Evolutionary conservation across 2,329 filamentous ascomycete genomes (phyloP).

Genomic region (Colletotrichum destructivum): DNA sequence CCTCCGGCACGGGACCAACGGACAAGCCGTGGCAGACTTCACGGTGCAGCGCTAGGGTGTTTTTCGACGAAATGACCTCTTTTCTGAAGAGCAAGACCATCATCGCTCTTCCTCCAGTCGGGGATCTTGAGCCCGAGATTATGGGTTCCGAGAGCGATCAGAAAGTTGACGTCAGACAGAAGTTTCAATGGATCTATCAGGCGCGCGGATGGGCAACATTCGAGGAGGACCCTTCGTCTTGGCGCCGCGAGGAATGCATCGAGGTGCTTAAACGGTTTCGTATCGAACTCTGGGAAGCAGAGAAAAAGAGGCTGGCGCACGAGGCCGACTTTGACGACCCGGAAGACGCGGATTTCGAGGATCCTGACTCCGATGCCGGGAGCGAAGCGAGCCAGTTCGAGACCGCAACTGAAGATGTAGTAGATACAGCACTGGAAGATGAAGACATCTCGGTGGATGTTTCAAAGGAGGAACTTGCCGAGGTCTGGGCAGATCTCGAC

Average conservation of each 20-base stretch:
- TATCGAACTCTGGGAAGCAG: conserved; percentile 10
- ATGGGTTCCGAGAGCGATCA: conserved; percentile 6
- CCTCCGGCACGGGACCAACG: conserved; percentile 5
- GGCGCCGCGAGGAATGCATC: conserved; percentile 7
- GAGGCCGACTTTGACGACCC: conserved; percentile 8
- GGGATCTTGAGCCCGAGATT: conserved; percentile 3
- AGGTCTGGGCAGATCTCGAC: conserved; percentile 15
- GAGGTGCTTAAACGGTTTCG: conserved; percentile 1
- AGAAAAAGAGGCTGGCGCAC: neutral
- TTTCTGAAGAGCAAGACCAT: conserved; percentile 1
- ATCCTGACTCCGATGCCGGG: neutral
- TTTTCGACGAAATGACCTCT: conserved; percentile 8
- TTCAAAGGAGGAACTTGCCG: conserved; percentile 10
- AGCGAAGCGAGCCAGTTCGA: conserved; percentile 6
- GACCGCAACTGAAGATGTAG: neutral
- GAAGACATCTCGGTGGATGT: conserved; percentile 5
- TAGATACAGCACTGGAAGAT: neutral
- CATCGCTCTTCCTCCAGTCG: conserved; percentile 1
- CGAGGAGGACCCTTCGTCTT: neutral
- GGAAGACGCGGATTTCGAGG: conserved; percentile 8
- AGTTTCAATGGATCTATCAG: conserved; percentile 10
- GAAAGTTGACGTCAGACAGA: conserved; percentile 4
- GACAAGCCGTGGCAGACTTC: conserved; percentile 14
- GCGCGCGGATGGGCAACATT: conserved; percentile 4
- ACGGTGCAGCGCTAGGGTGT: neutral